Evolutionary conservation across 2,329 filamentous ascomycete species (phyloP).

Genomic region (Aureobasidium sp.): DNA sequence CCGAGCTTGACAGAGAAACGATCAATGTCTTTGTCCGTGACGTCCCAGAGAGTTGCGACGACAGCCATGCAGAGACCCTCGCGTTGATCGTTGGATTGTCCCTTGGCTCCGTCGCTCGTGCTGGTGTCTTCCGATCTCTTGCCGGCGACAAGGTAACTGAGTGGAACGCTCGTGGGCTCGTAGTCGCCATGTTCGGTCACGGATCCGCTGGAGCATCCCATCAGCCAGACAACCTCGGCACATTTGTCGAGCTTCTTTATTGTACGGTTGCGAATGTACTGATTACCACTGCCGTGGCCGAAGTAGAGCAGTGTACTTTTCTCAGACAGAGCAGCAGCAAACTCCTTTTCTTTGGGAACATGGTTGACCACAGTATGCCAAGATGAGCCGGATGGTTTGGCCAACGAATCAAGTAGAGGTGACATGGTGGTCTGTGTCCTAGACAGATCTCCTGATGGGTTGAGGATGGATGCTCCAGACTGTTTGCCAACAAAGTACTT

Average conservation of each 20-base stretch:
- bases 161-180: slow-evolving; percentile 81
- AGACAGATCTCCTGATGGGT: slow-evolving; percentile 76
- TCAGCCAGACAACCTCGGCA: slow-evolving; percentile 60
- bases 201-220: slow-evolving; percentile 86
- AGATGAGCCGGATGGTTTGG: background rate
- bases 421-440: slow-evolving; percentile 73
- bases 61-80: slow-evolving; percentile 54
- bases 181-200: slow-evolving; percentile 78
- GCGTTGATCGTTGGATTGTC: slow-evolving; percentile 16
- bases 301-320: slow-evolving; percentile 84
- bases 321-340: slow-evolving; percentile 58
- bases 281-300: slow-evolving; percentile 87
- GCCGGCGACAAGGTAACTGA: slow-evolving; percentile 86
- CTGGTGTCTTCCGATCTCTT: slow-evolving; percentile 29
- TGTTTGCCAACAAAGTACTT: slow-evolving; percentile 44
- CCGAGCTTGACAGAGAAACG: slow-evolving; percentile 74
- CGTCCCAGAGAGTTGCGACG: slow-evolving; percentile 92
- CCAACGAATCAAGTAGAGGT: slow-evolving; percentile 49
- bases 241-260: slow-evolving; percentile 59
- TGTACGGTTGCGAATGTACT: slow-evolving; percentile 82
- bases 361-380: slow-evolving; percentile 67
- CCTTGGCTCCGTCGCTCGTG: background rate
- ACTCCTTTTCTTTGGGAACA: slow-evolving; percentile 68
- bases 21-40: slow-evolving; percentile 96
- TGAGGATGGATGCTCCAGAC: slow-evolving; percentile 73